Percentiles rank a stretch among this genome's conserved stretches.
Evolutionary conservation across 306 rosid genomes (phyloP).

Genomic region (Parietaria judaica): DNA sequence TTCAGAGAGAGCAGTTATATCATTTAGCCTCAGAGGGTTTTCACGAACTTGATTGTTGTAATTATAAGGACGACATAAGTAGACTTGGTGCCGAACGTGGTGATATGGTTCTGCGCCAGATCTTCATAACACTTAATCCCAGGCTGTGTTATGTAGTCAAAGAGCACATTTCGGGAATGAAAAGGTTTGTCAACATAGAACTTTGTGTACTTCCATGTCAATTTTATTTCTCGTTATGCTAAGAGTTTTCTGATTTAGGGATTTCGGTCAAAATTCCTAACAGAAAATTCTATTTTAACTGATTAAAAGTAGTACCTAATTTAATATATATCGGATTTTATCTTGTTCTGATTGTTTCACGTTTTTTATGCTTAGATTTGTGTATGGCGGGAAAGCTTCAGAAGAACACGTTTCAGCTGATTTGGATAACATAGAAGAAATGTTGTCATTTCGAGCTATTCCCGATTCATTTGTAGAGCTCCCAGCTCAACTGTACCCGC

Average conservation of each 20-base stretch:
- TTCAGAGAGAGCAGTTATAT: conserved; percentile 36
- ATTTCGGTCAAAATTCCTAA: too few relatives aligned
- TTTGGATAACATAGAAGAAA: conserved; percentile 28
- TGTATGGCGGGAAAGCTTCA: too few relatives aligned
- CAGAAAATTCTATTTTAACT: too few relatives aligned
- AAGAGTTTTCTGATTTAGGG: too few relatives aligned
- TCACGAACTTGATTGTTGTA: conserved; percentile 11
- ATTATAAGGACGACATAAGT: background rate
- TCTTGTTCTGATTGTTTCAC: too few relatives aligned
- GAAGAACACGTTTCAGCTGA: conserved; percentile 13
- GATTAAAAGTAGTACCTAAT: too few relatives aligned
- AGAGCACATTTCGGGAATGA: conserved; percentile 37
- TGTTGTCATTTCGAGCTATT: conserved; percentile 24
- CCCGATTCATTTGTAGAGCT: conserved; percentile 38
- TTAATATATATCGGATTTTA: too few relatives aligned
- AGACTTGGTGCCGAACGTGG: conserved; percentile 12
- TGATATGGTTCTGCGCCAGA: conserved; percentile 35
- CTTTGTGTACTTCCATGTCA: too few relatives aligned
- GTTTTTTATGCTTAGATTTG: too few relatives aligned
- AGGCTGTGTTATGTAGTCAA: conserved; percentile 54
- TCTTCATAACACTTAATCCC: conserved; percentile 61
- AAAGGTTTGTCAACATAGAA: conserved; percentile 31
- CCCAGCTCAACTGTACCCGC: conserved; percentile 34
- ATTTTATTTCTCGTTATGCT: too few relatives aligned
- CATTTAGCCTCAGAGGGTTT: conserved; percentile 22